Percentiles rank a stretch among this genome's conserved stretches.
Evolutionary conservation across 2,329 filamentous ascomycete genomes (phyloP).

Genomic region (Biscogniauxia marginata): DNA sequence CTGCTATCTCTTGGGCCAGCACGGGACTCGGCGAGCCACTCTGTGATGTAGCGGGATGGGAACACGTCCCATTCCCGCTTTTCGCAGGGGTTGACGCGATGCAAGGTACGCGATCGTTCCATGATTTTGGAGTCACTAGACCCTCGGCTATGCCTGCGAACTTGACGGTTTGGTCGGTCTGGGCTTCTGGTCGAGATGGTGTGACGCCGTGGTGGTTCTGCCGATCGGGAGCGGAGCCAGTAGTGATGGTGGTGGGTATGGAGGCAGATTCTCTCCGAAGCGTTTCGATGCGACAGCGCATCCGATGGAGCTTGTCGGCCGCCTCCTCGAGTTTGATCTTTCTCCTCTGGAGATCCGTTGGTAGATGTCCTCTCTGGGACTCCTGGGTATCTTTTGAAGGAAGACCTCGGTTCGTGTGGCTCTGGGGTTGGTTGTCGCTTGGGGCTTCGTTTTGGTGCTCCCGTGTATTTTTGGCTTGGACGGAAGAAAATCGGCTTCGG

Average conservation of each 20-base stretch:
- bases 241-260: constrained; percentile 64
- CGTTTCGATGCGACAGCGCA: constrained; percentile 7
- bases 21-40: constrained; percentile 27
- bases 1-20: constrained; percentile 24
- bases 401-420: constrained; percentile 9
- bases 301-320: constrained; percentile 3
- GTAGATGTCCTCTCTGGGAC: constrained; percentile 10
- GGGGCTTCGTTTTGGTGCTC: constrained; percentile 7
- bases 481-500: constrained; percentile 23
- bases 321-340: constrained; percentile 8
- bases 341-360: constrained; percentile 5
- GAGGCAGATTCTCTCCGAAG: constrained; percentile 40
- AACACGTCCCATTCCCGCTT: constrained; percentile 17
- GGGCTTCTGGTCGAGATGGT: constrained; percentile 2
- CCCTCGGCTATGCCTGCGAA: constrained; percentile 3
- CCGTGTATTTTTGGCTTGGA: constrained; percentile 10
- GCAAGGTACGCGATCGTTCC: constrained; percentile 6
- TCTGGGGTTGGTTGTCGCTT: constrained; percentile 10
- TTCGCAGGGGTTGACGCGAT: constrained; percentile 5
- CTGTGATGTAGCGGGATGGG: constrained; percentile 27
- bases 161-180: constrained; percentile 4
- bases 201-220: constrained; percentile 11
- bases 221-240: constrained; percentile 45
- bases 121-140: constrained; percentile 9
- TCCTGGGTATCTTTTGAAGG: constrained; percentile 1